phyloP scores from a whole-genome alignment of 768 basidiomycete genomes.

The Hydnomerulius pinastri region DNA sequence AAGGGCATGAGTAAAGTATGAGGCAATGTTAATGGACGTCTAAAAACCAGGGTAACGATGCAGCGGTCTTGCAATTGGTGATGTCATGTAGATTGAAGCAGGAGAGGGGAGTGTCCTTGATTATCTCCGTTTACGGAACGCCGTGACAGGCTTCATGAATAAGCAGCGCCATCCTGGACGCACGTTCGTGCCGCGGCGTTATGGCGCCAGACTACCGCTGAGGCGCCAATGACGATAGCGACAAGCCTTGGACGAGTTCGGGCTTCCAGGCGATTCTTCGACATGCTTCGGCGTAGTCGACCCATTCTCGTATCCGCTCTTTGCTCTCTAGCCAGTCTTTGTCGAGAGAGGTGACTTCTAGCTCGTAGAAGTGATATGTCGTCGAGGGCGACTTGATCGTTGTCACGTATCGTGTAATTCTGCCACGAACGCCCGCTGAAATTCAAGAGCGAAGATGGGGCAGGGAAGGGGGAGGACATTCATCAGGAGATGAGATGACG shows the following conservation, averaged over 20 bases:
- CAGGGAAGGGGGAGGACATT: slow-evolving; percentile 44
- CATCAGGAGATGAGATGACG: slow-evolving; percentile 74
- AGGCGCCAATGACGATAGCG: slow-evolving; percentile 69
- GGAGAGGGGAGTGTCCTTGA: slow-evolving; percentile 2
- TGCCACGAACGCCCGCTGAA: slow-evolving; percentile 85
- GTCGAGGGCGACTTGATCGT: slow-evolving; percentile 78
- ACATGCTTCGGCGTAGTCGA: slow-evolving; percentile 82
- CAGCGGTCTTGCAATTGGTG: slow-evolving; percentile 16
- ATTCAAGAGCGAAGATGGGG: slow-evolving; percentile 29
- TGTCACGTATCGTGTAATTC: slow-evolving; percentile 80
- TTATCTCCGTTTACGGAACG: slow-evolving; percentile 7
- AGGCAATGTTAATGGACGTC: slow-evolving; percentile 23
- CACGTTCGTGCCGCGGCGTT: slow-evolving; percentile 1
- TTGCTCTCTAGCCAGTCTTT: slow-evolving; percentile 79
- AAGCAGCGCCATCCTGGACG: slow-evolving; percentile 11
- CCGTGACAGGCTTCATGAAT: slow-evolving; percentile 11
- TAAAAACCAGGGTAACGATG: slow-evolving; percentile 15
- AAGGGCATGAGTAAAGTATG: slow-evolving; percentile 27
- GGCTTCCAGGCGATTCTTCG: slow-evolving; percentile 78
- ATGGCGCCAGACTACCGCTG: slow-evolving; percentile 40
- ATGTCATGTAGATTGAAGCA: slow-evolving; percentile 10
- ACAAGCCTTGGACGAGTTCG: slow-evolving; percentile 79
- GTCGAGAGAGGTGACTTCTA: slow-evolving; percentile 78
- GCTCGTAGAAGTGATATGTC: slow-evolving; percentile 89
- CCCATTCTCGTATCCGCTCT: slow-evolving; percentile 85